These are phyloP conservation scores for Candida golubevii DNA, from an alignment of 805 yeast genomes.

Conservation along the genomic window DNA sequence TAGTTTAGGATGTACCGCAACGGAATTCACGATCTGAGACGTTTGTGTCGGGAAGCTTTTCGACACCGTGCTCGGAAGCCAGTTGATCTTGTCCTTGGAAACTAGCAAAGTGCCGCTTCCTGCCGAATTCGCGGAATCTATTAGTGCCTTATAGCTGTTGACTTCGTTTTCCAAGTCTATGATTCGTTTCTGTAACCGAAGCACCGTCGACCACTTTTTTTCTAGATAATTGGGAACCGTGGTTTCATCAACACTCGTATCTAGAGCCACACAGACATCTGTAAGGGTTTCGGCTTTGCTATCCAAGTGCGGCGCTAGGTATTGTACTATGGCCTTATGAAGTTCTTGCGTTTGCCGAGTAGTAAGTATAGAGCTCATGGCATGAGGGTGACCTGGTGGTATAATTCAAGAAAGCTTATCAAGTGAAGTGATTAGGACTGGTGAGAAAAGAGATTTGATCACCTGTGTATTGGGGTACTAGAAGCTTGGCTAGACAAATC, in stretches of 20 bases:
- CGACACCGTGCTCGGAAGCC: slow-evolving; percentile 57
- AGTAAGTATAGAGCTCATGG: slow-evolving; percentile 28
- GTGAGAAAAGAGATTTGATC: too few species aligned
- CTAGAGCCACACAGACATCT: slow-evolving; percentile 9
- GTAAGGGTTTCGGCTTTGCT: slow-evolving; percentile 1
- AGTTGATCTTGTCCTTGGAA: slow-evolving; percentile 37
- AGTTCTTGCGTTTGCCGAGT: slow-evolving; percentile 44
- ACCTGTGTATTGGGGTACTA: too few species aligned
- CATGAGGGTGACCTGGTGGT: too few species aligned
- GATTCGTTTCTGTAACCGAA: slow-evolving; percentile 70
- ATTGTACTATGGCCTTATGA: slow-evolving; percentile 45
- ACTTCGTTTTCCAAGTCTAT: slow-evolving; percentile 64
- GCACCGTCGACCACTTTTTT: slow-evolving; percentile 84
- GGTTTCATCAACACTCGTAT: slow-evolving; percentile 18
- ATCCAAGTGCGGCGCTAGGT: slow-evolving; percentile 35
- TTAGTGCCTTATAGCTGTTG: slow-evolving; percentile 43
- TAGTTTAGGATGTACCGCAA: slow-evolving; percentile 71
- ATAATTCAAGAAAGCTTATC: too few species aligned
- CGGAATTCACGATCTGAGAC: slow-evolving; percentile 53
- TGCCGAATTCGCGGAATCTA: slow-evolving; percentile 28
- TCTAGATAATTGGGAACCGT: slow-evolving; percentile 47
- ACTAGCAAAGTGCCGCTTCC: slow-evolving; percentile 7
- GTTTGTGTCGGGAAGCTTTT: slow-evolving; percentile 48
- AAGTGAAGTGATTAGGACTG: too few species aligned
- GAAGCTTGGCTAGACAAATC: too few species aligned